phyloP scores from a whole-genome alignment of 2,329 filamentous ascomycete species.

The Trematosphaeria pertusa region DNA sequence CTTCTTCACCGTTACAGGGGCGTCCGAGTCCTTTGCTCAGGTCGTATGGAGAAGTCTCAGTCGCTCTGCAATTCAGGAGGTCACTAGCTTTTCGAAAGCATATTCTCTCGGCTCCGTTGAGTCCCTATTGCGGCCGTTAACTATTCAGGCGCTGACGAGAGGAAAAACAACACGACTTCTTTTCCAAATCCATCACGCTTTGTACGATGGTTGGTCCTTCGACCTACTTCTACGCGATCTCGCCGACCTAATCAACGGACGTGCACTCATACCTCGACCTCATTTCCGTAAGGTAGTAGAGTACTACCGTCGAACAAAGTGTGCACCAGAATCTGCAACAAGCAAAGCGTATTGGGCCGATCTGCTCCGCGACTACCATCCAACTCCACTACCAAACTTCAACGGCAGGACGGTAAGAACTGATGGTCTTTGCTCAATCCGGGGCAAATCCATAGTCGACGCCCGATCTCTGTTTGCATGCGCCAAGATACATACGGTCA shows the following conservation, averaged over 20 bases:
- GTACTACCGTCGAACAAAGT: constrained; percentile 50
- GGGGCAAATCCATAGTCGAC: constrained; percentile 30
- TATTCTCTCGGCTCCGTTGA: constrained; percentile 46
- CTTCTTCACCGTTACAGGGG: constrained; percentile 61
- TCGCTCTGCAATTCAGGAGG: constrained; percentile 54
- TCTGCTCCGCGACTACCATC: constrained; percentile 65
- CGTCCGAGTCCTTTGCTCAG: constrained; percentile 62
- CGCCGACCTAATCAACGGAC: constrained; percentile 54
- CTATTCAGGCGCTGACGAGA: constrained; percentile 60
- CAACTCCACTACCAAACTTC: constrained; percentile 66
- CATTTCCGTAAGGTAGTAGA: constrained; percentile 67
- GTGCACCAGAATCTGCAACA: constrained; percentile 10
- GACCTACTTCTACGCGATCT: constrained; percentile 77
- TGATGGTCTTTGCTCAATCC: constrained; percentile 15
- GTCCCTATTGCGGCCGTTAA: constrained; percentile 65
- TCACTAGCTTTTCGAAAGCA: constrained; percentile 49
- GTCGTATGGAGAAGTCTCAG: constrained; percentile 67
- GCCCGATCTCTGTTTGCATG: constrained; percentile 16
- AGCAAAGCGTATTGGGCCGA: constrained; percentile 71
- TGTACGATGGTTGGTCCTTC: constrained; percentile 95
- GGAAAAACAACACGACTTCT: constrained; percentile 26
- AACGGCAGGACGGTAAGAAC: constrained; percentile 44
- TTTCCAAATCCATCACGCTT: constrained; percentile 76
- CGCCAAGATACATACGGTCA: constrained; percentile 53
- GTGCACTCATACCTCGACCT: constrained; percentile 52